A percentile compares a stretch with the other conserved stretches of the same genome.
Evolutionary conservation across 352 stramenopile species (phyloP).

Genomic region (Phytophthora rubi): DNA sequence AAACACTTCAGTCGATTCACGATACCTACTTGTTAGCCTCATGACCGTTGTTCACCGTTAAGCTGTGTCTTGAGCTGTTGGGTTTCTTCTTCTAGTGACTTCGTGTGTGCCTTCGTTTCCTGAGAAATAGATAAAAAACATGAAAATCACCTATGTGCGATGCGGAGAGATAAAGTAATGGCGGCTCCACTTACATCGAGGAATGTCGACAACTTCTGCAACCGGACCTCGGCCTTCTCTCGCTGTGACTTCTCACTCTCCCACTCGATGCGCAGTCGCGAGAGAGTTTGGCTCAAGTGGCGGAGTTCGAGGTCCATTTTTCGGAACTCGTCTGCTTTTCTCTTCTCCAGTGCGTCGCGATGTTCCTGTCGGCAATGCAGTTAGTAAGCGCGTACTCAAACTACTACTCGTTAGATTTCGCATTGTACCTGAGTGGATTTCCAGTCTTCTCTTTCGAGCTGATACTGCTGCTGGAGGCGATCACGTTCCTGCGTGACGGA

Average conservation of each 20-base stretch:
- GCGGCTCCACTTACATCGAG: conserved; percentile 40
- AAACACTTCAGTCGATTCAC: neutral
- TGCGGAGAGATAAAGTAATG: neutral
- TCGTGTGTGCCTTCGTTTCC: conserved; percentile 46
- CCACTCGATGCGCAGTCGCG: conserved; percentile 51
- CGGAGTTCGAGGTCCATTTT: conserved; percentile 61
- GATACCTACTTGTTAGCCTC: neutral
- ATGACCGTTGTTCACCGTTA: conserved; percentile 32
- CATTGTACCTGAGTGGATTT: conserved; percentile 42
- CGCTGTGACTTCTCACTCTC: conserved; percentile 55
- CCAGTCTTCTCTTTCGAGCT: conserved; percentile 51
- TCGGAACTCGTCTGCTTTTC: conserved; percentile 54
- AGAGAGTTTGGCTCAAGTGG: conserved; percentile 48
- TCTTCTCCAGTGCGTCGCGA: conserved; percentile 32
- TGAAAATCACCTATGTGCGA: neutral
- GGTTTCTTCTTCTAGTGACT: conserved; percentile 42
- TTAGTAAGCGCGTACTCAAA: neutral
- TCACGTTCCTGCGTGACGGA: conserved; percentile 55
- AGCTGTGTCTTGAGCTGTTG: conserved; percentile 42
- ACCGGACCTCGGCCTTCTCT: conserved; percentile 47
- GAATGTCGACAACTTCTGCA: conserved; percentile 40
- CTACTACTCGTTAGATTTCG: neutral
- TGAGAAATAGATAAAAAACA: conserved; percentile 19
- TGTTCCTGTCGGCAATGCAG: conserved; percentile 5
- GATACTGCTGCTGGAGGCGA: conserved; percentile 44